These are phyloP conservation scores for Naganishia liquefaciens DNA, from an alignment of 1,284 basidiomycete genomes.

Conservation along the genomic window DNA sequence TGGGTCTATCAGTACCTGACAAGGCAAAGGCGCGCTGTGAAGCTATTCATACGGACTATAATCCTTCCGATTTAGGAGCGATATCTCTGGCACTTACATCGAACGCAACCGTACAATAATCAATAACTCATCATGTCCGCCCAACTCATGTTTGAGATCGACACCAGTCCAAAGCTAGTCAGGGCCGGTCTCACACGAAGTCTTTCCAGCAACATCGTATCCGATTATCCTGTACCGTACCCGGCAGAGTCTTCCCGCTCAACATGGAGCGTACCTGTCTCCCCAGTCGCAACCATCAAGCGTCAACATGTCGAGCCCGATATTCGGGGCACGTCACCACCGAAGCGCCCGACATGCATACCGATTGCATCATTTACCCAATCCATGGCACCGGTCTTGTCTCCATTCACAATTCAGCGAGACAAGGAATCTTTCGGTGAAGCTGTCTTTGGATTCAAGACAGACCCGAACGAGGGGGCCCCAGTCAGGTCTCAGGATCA, in stretches of 20 bases:
- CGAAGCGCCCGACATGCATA: conserved; percentile 10
- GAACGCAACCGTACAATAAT: not conserved
- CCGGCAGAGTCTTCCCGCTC: conserved; percentile 1
- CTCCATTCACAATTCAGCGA: not conserved
- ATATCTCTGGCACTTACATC: not conserved
- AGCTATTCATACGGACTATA: not conserved
- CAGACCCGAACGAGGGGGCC: not conserved
- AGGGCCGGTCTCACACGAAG: conserved; percentile 13
- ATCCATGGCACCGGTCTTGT: conserved; percentile 1
- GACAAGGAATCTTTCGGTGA: not conserved
- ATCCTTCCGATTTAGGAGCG: not conserved
- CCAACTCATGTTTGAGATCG: conserved; percentile 23
- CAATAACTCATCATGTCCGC: conserved; percentile 10
- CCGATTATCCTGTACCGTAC: not conserved
- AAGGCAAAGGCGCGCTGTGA: conserved; percentile 10
- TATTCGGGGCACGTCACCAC: not conserved
- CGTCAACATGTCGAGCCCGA: not conserved
- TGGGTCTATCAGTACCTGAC: conserved; percentile 25
- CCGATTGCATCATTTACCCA: conserved; percentile 8
- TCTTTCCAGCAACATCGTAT: not conserved
- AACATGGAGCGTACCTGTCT: conserved; percentile 14
- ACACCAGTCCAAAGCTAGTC: conserved; percentile 16
- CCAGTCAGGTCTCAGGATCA: not conserved
- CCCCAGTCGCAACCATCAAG: conserved; percentile 3
- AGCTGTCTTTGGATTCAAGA: not conserved